Conservation (phyloP, 257 asterid genomes). For the Linaria vulgaris region DNA sequence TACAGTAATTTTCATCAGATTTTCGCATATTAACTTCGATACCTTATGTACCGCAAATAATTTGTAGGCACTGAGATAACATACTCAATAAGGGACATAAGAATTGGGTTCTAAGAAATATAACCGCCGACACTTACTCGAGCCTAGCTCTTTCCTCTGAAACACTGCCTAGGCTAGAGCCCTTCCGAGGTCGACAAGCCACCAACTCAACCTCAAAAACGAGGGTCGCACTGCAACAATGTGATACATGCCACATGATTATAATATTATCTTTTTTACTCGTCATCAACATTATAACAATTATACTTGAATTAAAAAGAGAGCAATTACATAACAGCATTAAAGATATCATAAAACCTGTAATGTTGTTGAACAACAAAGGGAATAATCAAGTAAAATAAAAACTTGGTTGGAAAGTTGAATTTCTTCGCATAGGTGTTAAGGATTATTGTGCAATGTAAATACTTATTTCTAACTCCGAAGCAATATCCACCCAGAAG, state of each 20-base stretch:
- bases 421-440: too few relatives aligned
- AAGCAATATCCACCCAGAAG: too few relatives aligned
- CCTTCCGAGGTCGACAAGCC: constrained; percentile 92
- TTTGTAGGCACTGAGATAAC: background rate
- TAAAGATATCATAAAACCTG: too few relatives aligned
- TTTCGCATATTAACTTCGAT: background rate
- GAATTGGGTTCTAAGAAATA: background rate
- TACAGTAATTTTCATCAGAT: constrained; percentile 9
- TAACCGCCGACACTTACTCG: constrained; percentile 57
- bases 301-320: background rate
- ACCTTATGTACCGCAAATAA: background rate
- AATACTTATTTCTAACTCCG: too few relatives aligned
- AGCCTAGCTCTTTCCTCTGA: constrained; percentile 92
- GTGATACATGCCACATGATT: background rate
- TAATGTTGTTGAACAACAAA: too few relatives aligned
- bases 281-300: background rate
- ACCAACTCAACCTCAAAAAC: constrained; percentile 94
- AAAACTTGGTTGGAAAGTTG: too few relatives aligned
- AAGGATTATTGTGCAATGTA: too few relatives aligned
- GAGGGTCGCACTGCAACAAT: constrained; percentile 74
- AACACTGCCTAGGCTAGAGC: constrained; percentile 81
- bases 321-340: too few relatives aligned
- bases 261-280: background rate
- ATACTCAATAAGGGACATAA: background rate
- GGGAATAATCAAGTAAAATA: too few relatives aligned